Percentiles rank a stretch among this genome's conserved stretches.
phyloP scores from a whole-genome alignment of 2,329 filamentous ascomycete species.

The Arthrobotrys megalospora region DNA sequence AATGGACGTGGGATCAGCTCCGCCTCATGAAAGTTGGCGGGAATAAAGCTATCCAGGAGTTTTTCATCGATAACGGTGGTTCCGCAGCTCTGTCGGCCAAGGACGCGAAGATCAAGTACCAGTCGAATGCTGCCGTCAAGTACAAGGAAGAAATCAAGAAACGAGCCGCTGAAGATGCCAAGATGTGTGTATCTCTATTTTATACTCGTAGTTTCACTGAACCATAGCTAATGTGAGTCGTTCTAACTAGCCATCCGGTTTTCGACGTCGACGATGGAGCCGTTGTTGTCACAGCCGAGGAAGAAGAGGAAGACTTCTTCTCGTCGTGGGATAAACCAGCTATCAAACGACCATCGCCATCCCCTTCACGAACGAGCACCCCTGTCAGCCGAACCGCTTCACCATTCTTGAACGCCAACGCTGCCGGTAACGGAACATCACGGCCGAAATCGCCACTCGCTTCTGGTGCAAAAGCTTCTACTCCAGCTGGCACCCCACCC shows the following conservation, averaged over 20 bases:
- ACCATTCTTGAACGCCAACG: slow-evolving; percentile 84
- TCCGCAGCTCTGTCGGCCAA: slow-evolving; percentile 95
- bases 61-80: slow-evolving; percentile 96
- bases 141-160: slow-evolving; percentile 98
- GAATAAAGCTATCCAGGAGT: slow-evolving; percentile 98
- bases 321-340: slow-evolving; percentile 98
- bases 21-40: slow-evolving; percentile 98
- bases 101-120: slow-evolving; percentile 96
- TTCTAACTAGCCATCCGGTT: slow-evolving; percentile 79
- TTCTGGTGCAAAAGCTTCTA: slow-evolving; percentile 71
- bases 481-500: slow-evolving; percentile 73
- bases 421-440: slow-evolving; percentile 76
- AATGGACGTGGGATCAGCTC: slow-evolving; percentile 99
- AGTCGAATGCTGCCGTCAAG: slow-evolving; percentile 90
- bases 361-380: slow-evolving; percentile 88
- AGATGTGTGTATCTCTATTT: slow-evolving; percentile 76
- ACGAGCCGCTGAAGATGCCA: slow-evolving; percentile 84
- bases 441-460: slow-evolving; percentile 88
- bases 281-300: slow-evolving; percentile 80
- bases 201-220: background rate
- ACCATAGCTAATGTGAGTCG: background rate
- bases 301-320: slow-evolving; percentile 94
- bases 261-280: slow-evolving; percentile 81
- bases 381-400: slow-evolving; percentile 86
- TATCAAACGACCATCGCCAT: slow-evolving; percentile 95